Evolutionary conservation across 2,329 filamentous ascomycete genomes (phyloP), one percentile per base, ranked within the genome.

Genomic region (Fusarium oligoseptatum): DNA sequence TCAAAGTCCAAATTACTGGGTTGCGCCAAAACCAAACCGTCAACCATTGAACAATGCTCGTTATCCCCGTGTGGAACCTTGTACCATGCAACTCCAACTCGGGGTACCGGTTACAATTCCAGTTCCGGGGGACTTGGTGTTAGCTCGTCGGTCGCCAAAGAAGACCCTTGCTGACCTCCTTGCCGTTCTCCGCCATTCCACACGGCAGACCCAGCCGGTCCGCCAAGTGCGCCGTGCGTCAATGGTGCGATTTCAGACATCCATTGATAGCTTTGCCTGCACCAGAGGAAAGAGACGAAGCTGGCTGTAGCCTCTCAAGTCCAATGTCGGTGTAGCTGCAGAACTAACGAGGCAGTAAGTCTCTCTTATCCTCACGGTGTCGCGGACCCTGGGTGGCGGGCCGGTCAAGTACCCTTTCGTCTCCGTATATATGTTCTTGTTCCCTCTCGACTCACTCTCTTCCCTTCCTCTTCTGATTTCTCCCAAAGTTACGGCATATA

Each of bases 221-320:
- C 73, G 32, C 72, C 32, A 27, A 34, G 62, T 70, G 71, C 70
- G 48, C 71, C 72, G 66, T 75, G 70, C 72, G 36, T 64, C 60
- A 36, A 58, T 73, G 70, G 72, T 75, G 43, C 60, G 60, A 64
- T 71, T 73, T 45, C 50, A 70, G 63, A 65, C 64, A 55, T 70
- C 45, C 75, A 57, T 74, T 60, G 56, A 65, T 63, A 61, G 55
- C 43, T 72, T 55, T 55, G 50, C 17, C 24, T 55, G 50, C 39
- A 55, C 9, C 32, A 72, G 50, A 60, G 69, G 61, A 29, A 14
- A 55, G 65, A 48, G 50, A 61, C 45, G 58, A 74, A 48, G 22
- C 56, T 70, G 36, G 60, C 39, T 43, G 67, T 62, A 32, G 62
- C 32, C 57, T 70, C 62, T 22, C 72, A 60, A 66, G 63, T 66